A percentile compares a stretch with the other conserved stretches of the same genome.
These are phyloP conservation scores for Arctium minus DNA, from an alignment of 129 eudicot genomes.

Conservation along the genomic window DNA sequence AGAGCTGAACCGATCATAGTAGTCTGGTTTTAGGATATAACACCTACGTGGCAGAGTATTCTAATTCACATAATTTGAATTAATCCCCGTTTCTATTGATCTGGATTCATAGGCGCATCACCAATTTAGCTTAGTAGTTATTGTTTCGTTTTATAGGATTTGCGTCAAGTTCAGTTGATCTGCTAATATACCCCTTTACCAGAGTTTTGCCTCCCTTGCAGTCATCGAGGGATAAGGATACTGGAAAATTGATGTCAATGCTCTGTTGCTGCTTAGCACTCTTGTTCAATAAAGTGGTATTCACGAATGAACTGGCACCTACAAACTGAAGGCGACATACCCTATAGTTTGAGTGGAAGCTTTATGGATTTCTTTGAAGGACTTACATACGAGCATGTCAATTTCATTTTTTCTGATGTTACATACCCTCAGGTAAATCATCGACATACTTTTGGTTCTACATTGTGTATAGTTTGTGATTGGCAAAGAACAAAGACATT, in stretches of 20 bases:
- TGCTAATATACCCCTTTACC: background rate
- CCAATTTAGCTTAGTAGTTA: background rate
- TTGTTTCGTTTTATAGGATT: conserved; percentile 26
- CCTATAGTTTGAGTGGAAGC: conserved; percentile 53
- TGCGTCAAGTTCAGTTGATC: conserved; percentile 10
- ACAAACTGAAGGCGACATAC: conserved; percentile 43
- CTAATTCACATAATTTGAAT: background rate
- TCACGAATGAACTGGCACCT: conserved; percentile 44
- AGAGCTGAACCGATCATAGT: background rate
- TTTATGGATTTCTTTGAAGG: conserved; percentile 89
- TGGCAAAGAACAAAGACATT: background rate
- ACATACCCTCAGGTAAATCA: conserved; percentile 60
- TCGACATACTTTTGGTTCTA: background rate
- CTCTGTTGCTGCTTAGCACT: background rate
- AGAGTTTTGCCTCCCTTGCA: conserved; percentile 8
- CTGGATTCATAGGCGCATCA: conserved; percentile 1
- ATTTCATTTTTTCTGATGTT: conserved; percentile 79
- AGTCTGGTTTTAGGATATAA: background rate
- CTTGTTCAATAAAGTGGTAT: conserved; percentile 12
- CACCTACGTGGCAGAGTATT: background rate
- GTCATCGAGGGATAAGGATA: background rate
- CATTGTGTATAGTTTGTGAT: background rate
- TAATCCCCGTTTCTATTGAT: background rate
- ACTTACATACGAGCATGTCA: conserved; percentile 84
- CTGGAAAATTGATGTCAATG: conserved; percentile 6